Evolutionary conservation across 2,329 filamentous ascomycete genomes (phyloP), one percentile per base, ranked within the genome.

Genomic region (Diaporthe helianthi): DNA sequence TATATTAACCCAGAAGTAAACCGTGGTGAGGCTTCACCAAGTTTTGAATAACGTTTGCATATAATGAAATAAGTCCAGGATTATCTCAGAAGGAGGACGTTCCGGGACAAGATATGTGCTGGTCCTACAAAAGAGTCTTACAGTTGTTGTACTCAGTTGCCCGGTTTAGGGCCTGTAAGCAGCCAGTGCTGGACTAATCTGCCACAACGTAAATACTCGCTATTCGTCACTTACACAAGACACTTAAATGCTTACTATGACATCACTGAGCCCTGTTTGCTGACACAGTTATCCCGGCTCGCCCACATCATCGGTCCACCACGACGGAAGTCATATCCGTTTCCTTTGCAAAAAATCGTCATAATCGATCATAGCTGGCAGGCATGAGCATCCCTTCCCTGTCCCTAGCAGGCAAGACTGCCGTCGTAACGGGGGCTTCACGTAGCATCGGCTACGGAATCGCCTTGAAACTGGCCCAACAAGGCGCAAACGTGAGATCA

Each of bases 361-460:
- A 8, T 7, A 47, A 33, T 1, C 19, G 6, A 24, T 6, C 7
- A 1, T 1, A 61, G 38, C 38, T 10, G 29, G 4, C 58, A 24
- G 41, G 33, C 10, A 61, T 61, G 58, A 61, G 19, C 24, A 33
- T 26, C 7, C 7, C 29, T 2, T 33, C 49, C 12, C 24, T 54
- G 19, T 54, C 54, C 29, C 66, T 82, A 79, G 1, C 75, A 77
- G 72, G 73, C 17, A 78, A 77, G 63, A 69, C 75, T 12, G 76
- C 75, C 36, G 80, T 88, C 10, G 87, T 90, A 74, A 78, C 76
- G 0, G 76, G 76, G 9, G 73, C 74, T 13, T 77, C 76, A 5
- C 72, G 76, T 19, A 74, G 76, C 5, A 75, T 78, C 24, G 77
- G 76, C 81, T 86, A 77, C 41, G 83, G 71, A 2, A 76, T 78